phyloP scores from a whole-genome alignment of 805 yeast species.

The Sugiyamaella mastotermitis region DNA sequence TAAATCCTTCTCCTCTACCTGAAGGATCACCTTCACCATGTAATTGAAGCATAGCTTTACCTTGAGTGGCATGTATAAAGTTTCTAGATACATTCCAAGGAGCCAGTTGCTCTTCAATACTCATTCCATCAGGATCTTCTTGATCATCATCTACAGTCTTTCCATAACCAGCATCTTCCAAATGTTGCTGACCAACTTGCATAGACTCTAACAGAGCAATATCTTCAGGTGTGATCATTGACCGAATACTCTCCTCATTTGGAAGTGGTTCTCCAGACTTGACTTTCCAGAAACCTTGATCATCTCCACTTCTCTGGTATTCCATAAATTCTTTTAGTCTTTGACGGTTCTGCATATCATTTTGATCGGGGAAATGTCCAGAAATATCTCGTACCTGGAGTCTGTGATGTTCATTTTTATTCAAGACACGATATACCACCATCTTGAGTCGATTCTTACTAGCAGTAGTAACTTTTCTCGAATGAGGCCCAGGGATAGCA shows the following conservation, averaged over 20 bases:
- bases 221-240: slow-evolving; percentile 92
- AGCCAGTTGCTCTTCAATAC: slow-evolving; percentile 76
- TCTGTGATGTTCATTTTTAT: slow-evolving; percentile 65
- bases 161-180: slow-evolving; percentile 69
- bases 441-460: slow-evolving; percentile 85
- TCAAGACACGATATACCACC: slow-evolving; percentile 85
- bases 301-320: slow-evolving; percentile 88
- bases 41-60: slow-evolving; percentile 92
- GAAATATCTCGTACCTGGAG: slow-evolving; percentile 83
- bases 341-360: slow-evolving; percentile 95
- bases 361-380: slow-evolving; percentile 91
- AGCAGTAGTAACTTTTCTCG: slow-evolving; percentile 90
- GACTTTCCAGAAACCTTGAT: slow-evolving; percentile 92
- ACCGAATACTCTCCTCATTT: slow-evolving; percentile 63
- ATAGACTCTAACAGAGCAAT: slow-evolving; percentile 78
- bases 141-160: slow-evolving; percentile 38
- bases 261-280: slow-evolving; percentile 64
- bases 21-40: slow-evolving; percentile 95
- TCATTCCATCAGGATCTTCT: slow-evolving; percentile 39
- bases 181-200: slow-evolving; percentile 86
- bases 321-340: slow-evolving; percentile 96
- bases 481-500: slow-evolving; percentile 96
- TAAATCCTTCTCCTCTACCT: slow-evolving; percentile 83
- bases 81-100: slow-evolving; percentile 94
- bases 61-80: slow-evolving; percentile 89